Conservation (phyloP, 176 grass and related monocot species). For the Paspalum vaginatum region DNA sequence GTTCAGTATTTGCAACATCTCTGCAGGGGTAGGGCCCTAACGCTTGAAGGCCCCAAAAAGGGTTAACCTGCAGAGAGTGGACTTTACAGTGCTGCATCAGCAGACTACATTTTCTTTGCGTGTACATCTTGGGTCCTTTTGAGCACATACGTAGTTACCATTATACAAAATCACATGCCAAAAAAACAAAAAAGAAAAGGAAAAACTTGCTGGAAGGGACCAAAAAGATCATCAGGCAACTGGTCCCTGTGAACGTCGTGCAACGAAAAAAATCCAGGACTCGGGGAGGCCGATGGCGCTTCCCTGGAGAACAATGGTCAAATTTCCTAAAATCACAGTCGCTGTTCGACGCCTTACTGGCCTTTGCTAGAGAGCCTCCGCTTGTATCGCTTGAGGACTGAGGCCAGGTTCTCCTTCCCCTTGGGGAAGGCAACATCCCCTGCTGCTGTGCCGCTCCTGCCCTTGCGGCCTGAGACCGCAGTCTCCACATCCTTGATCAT, state of each 20-base stretch:
- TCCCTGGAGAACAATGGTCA: constrained; percentile 46
- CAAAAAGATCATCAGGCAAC: constrained; percentile 31
- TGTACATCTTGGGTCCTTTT: constrained; percentile 19
- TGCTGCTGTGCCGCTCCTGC: constrained; percentile 84
- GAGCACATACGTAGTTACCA: constrained; percentile 33
- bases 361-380: constrained; percentile 76
- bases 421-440: constrained; percentile 96
- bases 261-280: constrained; percentile 83
- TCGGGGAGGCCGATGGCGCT: constrained; percentile 4
- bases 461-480: constrained; percentile 80
- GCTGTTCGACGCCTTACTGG: constrained; percentile 6
- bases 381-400: constrained; percentile 96
- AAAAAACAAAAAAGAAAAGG: constrained; percentile 51
- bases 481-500: constrained; percentile 87
- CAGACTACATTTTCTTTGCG: constrained; percentile 40
- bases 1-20: constrained; percentile 15
- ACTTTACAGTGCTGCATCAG: constrained; percentile 47
- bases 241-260: constrained; percentile 50
- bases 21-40: constrained; percentile 25
- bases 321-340: constrained; percentile 35
- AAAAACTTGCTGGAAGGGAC: constrained; percentile 42
- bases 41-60: constrained; percentile 27
- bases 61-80: constrained; percentile 38
- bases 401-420: constrained; percentile 98
- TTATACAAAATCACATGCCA: constrained; percentile 68